These are phyloP conservation scores for Alternaria burnsii DNA, from an alignment of 2,329 filamentous ascomycete species.

Conservation along the genomic window DNA sequence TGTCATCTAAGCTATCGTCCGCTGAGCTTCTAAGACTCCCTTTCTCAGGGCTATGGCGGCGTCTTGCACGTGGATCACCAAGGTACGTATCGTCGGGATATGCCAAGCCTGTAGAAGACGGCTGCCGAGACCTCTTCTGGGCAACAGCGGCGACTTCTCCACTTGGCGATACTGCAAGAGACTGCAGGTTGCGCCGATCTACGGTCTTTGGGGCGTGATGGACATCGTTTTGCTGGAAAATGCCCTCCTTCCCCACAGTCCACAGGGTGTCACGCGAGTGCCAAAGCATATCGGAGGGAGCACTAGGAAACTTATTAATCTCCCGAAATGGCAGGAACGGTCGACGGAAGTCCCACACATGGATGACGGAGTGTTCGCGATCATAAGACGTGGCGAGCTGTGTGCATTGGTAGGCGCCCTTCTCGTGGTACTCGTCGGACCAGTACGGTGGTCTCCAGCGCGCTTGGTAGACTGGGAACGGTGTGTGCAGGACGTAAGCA, in stretches of 20 bases:
- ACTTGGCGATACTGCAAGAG: slow-evolving; percentile 65
- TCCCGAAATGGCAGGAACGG: slow-evolving; percentile 70
- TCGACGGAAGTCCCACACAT: slow-evolving; percentile 71
- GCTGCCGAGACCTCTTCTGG: slow-evolving; percentile 60
- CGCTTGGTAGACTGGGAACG: slow-evolving; percentile 68
- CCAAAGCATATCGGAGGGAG: slow-evolving; percentile 69
- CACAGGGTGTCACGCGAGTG: slow-evolving; percentile 70
- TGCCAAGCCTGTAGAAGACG: slow-evolving; percentile 52
- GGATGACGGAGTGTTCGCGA: slow-evolving; percentile 66
- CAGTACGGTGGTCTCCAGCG: slow-evolving; percentile 69
- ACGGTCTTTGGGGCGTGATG: slow-evolving; percentile 67
- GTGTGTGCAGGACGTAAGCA: slow-evolving; percentile 65
- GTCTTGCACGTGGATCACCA: slow-evolving; percentile 54
- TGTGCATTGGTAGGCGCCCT: slow-evolving; percentile 66
- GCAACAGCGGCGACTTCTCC: slow-evolving; percentile 65
- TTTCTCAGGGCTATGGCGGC: slow-evolving; percentile 57
- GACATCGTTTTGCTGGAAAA: slow-evolving; percentile 70
- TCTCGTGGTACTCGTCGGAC: slow-evolving; percentile 60
- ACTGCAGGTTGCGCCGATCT: slow-evolving; percentile 64
- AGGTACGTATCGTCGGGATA: slow-evolving; percentile 50
- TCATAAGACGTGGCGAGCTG: slow-evolving; percentile 71
- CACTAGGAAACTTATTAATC: slow-evolving; percentile 63
- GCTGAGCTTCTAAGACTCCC: slow-evolving; percentile 60
- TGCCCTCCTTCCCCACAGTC: slow-evolving; percentile 69
- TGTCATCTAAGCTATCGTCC: slow-evolving; percentile 67